Base-by-base conservation (phyloP, 331 rosid species). In the Telfairia occidentalis region DNA sequence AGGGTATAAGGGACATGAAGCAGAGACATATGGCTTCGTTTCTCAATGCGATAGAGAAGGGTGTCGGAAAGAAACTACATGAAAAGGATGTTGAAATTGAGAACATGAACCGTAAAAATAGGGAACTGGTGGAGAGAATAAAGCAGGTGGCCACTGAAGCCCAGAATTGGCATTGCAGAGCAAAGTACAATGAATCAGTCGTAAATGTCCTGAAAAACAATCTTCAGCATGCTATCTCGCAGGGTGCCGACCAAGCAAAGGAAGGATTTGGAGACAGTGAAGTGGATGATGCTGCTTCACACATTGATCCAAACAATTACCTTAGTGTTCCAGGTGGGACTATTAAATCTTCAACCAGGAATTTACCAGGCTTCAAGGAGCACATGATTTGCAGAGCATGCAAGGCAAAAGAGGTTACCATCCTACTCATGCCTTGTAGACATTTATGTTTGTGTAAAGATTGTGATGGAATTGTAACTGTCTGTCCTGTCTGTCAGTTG, bases 261-360 rank as follows among this genome's bases (percentile, higher is more conserved):
- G 98, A 94, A 85, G 98, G 98, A 37, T 94, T 88, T 50, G 97
- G 98, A 79, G 98, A 94, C 79, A 94, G 91, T 52, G 98, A 94
- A 82, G 84, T 78, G 60, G 98, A 94, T 65, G 97, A 94, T 57
- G 85, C 91, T 9, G 88, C 89, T 50, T 91, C 97, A 1, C 80
- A 81, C 78, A 77, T 89, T 0, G 88, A 89, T 77, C 92, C 93
- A 2, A 89, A 82, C 59, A 89, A 89, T 87, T 77, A 83, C 79
- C 73, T 86, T 29, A 78, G 80, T 43, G 42, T 86, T 73, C 83
- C 86, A 1, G 85, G 79, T 0, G 81, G 75, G 1, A 69, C 79
- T 0, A 30, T 50, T 76, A 86, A 83, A 60, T 60, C 90, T 0
- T 5, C 76, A 4, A 49, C 78, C 77, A 82, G 83, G 76, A 81